These are phyloP conservation scores for Plicaturopsis crispa DNA, from an alignment of 768 basidiomycete species.

Conservation along the genomic window DNA sequence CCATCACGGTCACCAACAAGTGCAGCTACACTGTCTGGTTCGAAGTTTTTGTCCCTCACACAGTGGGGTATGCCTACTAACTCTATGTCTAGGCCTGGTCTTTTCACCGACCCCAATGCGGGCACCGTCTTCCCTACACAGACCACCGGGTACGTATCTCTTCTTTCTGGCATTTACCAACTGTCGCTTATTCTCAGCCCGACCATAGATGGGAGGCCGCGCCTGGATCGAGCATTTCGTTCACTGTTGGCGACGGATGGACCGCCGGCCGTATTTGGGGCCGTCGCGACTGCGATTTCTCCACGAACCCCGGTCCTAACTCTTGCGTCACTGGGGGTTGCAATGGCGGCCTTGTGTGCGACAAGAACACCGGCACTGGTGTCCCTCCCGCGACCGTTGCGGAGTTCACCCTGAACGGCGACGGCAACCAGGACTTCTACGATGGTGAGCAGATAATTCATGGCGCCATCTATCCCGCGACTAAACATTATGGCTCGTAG, in stretches of 20 bases:
- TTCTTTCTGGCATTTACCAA: not conserved
- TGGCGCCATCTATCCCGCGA: not conserved
- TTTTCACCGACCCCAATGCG: conserved; percentile 52
- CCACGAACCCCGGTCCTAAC: conserved; percentile 41
- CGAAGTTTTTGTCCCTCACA: conserved; percentile 5
- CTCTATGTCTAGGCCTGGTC: conserved; percentile 34
- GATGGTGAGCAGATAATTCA: conserved; percentile 35
- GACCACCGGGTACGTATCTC: conserved; percentile 33
- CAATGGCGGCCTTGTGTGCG: conserved; percentile 60
- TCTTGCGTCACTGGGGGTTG: conserved; percentile 63
- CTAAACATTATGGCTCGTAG: conserved; percentile 19
- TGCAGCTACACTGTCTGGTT: conserved; percentile 69
- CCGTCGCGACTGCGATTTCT: conserved; percentile 58
- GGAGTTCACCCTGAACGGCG: conserved; percentile 51
- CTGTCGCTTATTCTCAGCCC: not conserved
- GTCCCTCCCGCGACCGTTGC: conserved; percentile 66
- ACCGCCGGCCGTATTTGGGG: conserved; percentile 60
- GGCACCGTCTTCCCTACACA: conserved; percentile 36
- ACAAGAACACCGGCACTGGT: conserved; percentile 43
- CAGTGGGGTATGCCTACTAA: not conserved
- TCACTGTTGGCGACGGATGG: conserved; percentile 59
- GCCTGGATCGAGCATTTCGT: conserved; percentile 29
- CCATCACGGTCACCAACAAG: conserved; percentile 51
- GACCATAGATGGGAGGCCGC: conserved; percentile 29
- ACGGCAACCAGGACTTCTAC: conserved; percentile 44